Conservation (phyloP, 352 stramenopile genomes). For the Discostella stelligera region DNA sequence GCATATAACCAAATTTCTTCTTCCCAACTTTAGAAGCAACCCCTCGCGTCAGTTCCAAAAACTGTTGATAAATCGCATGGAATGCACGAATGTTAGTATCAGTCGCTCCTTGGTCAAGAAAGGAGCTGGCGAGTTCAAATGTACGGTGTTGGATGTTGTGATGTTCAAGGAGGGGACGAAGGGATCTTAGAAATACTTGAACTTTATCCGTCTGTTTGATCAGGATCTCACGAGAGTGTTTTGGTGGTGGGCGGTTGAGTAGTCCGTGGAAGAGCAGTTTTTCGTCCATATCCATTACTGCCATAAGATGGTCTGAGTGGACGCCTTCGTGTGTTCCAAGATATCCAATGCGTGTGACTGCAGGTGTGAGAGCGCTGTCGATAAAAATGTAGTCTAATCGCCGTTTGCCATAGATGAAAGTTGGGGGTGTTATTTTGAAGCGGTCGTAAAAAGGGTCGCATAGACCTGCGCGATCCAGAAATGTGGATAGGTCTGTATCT, state of each 20-base stretch:
- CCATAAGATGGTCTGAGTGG: slow-evolving; percentile 7
- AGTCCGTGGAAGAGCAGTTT: background rate
- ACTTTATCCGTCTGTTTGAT: slow-evolving; percentile 17
- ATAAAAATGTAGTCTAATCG: slow-evolving; percentile 9
- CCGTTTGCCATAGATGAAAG: slow-evolving; percentile 2
- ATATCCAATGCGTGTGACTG: background rate
- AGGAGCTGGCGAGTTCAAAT: background rate
- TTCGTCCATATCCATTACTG: slow-evolving; percentile 5
- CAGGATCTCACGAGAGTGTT: slow-evolving; percentile 2
- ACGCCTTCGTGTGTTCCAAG: slow-evolving; percentile 10
- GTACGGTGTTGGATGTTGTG: background rate
- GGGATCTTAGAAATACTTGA: background rate
- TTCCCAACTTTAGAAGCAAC: background rate
- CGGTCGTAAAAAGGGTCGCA: background rate
- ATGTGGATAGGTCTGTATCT: slow-evolving; percentile 1
- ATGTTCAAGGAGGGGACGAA: background rate
- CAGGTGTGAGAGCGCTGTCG: background rate
- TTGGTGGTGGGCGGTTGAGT: slow-evolving; percentile 1
- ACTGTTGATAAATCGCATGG: slow-evolving; percentile 1
- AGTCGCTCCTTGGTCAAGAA: background rate
- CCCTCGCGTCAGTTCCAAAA: background rate
- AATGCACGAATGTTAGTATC: background rate
- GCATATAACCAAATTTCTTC: slow-evolving; percentile 26
- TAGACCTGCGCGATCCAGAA: slow-evolving; percentile 1
- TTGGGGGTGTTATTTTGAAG: background rate